A percentile compares a stretch with the other conserved stretches of the same genome.
Conservation (phyloP, 495 filamentous ascomycete genomes). For the Annulohypoxylon stygium region DNA sequence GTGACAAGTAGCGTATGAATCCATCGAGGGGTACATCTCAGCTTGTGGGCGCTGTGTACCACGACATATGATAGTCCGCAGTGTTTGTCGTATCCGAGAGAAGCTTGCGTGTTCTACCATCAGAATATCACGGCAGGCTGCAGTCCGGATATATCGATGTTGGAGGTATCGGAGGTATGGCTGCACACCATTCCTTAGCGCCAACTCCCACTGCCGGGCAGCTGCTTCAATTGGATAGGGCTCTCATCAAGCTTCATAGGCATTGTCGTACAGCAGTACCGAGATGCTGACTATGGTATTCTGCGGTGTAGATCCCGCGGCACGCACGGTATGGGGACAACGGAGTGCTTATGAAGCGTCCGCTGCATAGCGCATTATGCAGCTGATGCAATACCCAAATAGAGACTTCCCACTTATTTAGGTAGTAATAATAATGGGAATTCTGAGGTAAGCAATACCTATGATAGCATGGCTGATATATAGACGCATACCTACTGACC, state of each 20-base stretch:
- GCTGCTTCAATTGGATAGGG: constrained; percentile 38
- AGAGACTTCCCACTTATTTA: constrained; percentile 5
- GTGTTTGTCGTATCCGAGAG: constrained; percentile 3
- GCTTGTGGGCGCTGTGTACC: background rate
- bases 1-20: background rate
- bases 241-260: constrained; percentile 41
- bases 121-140: background rate
- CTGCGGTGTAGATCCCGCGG: constrained; percentile 29
- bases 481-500: background rate
- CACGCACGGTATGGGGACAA: constrained; percentile 18
- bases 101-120: constrained; percentile 23
- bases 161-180: constrained; percentile 38
- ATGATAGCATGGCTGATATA: background rate
- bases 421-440: background rate
- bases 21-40: background rate
- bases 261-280: constrained; percentile 35
- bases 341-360: constrained; percentile 23
- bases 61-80: background rate
- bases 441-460: background rate
- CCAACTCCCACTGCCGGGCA: constrained; percentile 29
- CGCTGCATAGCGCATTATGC: background rate
- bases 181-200: constrained; percentile 44
- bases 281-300: constrained; percentile 35
- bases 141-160: constrained; percentile 35
- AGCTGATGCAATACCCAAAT: constrained; percentile 4